Evolutionary conservation across 2,329 filamentous ascomycete genomes (phyloP).

Genomic region (Akanthomyces dipterigenus): DNA sequence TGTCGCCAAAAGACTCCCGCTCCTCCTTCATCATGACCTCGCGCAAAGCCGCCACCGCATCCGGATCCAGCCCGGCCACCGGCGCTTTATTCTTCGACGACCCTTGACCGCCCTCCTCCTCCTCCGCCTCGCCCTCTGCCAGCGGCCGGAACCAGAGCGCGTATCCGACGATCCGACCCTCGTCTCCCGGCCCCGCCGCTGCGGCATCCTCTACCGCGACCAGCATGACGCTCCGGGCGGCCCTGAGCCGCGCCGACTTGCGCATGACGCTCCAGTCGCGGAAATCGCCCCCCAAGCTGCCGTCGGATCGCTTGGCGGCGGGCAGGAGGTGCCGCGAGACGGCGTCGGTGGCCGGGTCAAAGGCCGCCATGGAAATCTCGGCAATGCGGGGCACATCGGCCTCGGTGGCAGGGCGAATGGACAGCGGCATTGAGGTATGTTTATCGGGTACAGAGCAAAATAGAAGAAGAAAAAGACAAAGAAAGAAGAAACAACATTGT

Average conservation of each 20-base stretch:
- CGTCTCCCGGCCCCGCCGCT: not conserved
- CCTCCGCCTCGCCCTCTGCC: not conserved
- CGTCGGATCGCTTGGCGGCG: not conserved
- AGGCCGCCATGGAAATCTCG: slow-evolving; percentile 11
- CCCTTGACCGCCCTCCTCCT: not conserved
- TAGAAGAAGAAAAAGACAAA: not conserved
- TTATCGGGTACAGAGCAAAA: not conserved
- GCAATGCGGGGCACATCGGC: slow-evolving; percentile 14
- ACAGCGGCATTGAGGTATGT: slow-evolving; percentile 12
- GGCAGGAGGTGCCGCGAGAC: slow-evolving; percentile 14
- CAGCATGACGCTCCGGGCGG: slow-evolving; percentile 2
- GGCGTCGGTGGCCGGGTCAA: slow-evolving; percentile 15
- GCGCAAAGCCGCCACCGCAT: slow-evolving; percentile 7
- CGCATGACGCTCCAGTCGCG: slow-evolving; percentile 11
- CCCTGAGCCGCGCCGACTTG: slow-evolving; percentile 7
- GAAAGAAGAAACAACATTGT: not conserved
- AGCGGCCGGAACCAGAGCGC: slow-evolving; percentile 12
- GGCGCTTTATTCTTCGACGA: not conserved
- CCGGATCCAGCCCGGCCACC: slow-evolving; percentile 10
- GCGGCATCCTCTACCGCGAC: slow-evolving; percentile 11
- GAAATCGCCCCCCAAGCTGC: not conserved
- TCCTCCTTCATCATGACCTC: slow-evolving; percentile 9
- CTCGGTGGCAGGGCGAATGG: slow-evolving; percentile 13
- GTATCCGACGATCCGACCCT: slow-evolving; percentile 13
- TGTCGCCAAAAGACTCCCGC: slow-evolving; percentile 12